Percentiles rank a stretch among this genome's conserved stretches.
Evolutionary conservation across 768 basidiomycete genomes (phyloP).

Genomic region (Amanita rubescens): DNA sequence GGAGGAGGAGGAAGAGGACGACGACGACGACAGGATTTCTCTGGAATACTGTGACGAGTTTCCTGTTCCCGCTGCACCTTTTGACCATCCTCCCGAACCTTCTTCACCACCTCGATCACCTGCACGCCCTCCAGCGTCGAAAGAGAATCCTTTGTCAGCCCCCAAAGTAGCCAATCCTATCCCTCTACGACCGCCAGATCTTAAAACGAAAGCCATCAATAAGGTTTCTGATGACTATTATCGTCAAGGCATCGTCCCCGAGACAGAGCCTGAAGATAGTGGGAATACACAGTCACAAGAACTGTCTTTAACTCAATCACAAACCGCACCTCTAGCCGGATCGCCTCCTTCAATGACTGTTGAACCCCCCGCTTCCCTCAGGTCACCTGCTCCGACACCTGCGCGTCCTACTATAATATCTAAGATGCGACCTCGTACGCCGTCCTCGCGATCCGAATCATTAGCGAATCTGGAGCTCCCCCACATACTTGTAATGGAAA

Average conservation of each 20-base stretch:
- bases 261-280: too few species aligned
- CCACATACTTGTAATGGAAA: too few species aligned
- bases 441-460: too few species aligned
- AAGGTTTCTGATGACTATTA: background rate
- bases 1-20: background rate
- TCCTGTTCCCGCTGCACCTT: background rate
- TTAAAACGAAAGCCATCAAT: background rate
- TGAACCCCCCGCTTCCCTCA: background rate
- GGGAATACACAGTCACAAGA: background rate
- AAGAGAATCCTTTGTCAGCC: background rate
- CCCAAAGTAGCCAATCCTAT: background rate
- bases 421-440: too few species aligned
- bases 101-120: background rate
- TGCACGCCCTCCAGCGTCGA: background rate
- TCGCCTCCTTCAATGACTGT: background rate
- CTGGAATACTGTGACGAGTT: background rate
- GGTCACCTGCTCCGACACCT: background rate
- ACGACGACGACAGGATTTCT: too few species aligned
- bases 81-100: background rate
- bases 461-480: too few species aligned
- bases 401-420: too few species aligned
- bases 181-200: background rate
- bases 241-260: too few species aligned
- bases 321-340: background rate
- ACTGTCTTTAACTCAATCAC: background rate